Base-by-base conservation (phyloP, 2,329 filamentous ascomycete genomes). In the Sordariomycetes sp. region DNA sequence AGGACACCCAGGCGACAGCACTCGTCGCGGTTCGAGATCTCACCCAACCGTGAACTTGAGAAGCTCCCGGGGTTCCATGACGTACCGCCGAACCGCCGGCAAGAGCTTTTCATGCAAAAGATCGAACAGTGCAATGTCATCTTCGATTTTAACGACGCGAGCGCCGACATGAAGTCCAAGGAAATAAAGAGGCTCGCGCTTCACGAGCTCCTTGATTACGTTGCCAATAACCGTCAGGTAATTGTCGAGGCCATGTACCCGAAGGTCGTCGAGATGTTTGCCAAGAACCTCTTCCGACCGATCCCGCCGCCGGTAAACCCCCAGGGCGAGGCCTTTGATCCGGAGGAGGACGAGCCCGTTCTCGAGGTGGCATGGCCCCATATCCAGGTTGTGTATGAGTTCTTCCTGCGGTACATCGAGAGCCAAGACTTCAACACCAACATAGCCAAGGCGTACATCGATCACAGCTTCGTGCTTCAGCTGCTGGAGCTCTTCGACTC, bases 361-460 rank as follows among this genome's bases (percentile, higher is more conserved):
- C 78, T 99, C 59, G 94, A 99, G 75, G 94, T 99, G 39, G 94
- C 94, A 5, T 99, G 94, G 94, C 94, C 94, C 8, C 94, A 99
- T 70, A 99, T 99, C 60, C 94, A 99, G 73, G 94, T 99, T 58
- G 94, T 99, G 48, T 99, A 99, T 72, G 94, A 99, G 72, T 99
- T 99, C 78, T 99, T 99, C 78, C 78, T 99, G 61, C 83, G 94
- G 60, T 99, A 99, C 73, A 99, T 99, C 64, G 94, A 99, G 72
- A 97, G 94, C 72, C 94, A 96, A 70, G 94, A 99, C 71, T 99
- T 99, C 80, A 99, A 97, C 76, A 99, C 94, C 64, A 99, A 99
- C 73, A 96, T 96, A 66, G 94, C 94, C 64, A 99, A 99, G 75
- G 88, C 91, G 61, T 96, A 96, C 71, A 99, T 99, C 69, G 94